These are phyloP conservation scores for Populus hybrid DNA, from an alignment of 441 rosid species.

Conservation along the genomic window DNA sequence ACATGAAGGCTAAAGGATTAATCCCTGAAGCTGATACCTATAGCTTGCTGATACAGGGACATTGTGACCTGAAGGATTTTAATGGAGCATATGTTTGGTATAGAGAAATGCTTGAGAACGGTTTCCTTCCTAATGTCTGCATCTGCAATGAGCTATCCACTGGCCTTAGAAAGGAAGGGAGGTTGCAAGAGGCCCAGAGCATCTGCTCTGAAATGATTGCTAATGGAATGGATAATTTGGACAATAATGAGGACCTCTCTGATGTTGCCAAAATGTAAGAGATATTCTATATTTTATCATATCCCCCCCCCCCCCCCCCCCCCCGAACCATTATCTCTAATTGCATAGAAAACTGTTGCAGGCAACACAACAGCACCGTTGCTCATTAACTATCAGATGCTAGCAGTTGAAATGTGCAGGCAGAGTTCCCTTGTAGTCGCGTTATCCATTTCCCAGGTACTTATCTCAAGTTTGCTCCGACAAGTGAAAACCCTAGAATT, in stretches of 20 bases:
- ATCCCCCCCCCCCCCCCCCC: no score
- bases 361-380: no score
- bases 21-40: conserved; percentile 67
- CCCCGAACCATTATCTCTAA: no score
- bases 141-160: conserved; percentile 40
- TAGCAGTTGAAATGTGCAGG: no score
- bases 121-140: conserved; percentile 36
- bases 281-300: neutral
- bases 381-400: no score
- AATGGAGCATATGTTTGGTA: conserved; percentile 65
- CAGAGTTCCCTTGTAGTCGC: neutral
- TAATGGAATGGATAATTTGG: conserved; percentile 38
- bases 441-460: neutral
- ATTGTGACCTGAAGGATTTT: conserved; percentile 49
- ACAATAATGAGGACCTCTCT: conserved; percentile 18
- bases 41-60: conserved; percentile 53
- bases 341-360: no score
- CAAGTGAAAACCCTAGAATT: neutral
- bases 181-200: conserved; percentile 45
- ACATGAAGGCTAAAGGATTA: conserved; percentile 52
- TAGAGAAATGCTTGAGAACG: conserved; percentile 60
- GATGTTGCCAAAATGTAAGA: conserved; percentile 25
- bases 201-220: conserved; percentile 48
- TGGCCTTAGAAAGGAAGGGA: conserved; percentile 60
- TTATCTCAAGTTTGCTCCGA: neutral